Base-by-base conservation (phyloP, 345 rosid species). In the Kernera saxatilis region DNA sequence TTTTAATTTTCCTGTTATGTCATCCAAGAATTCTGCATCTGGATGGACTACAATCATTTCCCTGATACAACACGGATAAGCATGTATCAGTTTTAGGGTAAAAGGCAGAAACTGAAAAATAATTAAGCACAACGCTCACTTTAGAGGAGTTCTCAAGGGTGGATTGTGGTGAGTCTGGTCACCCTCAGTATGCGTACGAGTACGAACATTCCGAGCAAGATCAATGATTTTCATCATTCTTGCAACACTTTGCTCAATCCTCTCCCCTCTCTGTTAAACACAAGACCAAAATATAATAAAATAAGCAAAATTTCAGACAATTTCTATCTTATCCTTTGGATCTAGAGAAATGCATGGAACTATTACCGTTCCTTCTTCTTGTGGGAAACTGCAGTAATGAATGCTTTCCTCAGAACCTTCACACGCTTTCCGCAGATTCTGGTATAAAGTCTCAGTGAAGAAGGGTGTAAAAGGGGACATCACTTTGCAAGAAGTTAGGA, bases 391-490 rank as follows among this genome's bases (percentile, higher is more conserved):
- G 81, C 99, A 92, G 55, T 78, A 92, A 67, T 95, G 98, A 71
- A 95, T 83, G 72, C 96, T 89, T 78, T 95, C 96, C 78, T 90
- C 97, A 6, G 89, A 82, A 50, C 85, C 87, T 58, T 78, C 39
- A 63, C 78, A 70, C 40, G 79, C 98, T 85, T 88, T 95, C 49
- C 97, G 80, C 89, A 95, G 71, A 81, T 95, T 95, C 76, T 95
- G 99, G 77, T 92, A 95, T 36, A 95, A 86, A 55, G 82, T 85
- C 77, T 95, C 99, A 6, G 98, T 88, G 71, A 95, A 95, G 84
- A 95, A 95, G 4, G 99, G 99, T n/a, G 99, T 95, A 75, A 95
- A 90, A 50, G 98, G 89, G 48, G 97, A 83, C 99, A 95, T 95
- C 76, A 90, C 99, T 82, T 89, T 90, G 75, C 99, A 92, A 33